phyloP scores from a whole-genome alignment of 1,284 basidiomycete genomes.

The Rhodotorula sp. region DNA sequence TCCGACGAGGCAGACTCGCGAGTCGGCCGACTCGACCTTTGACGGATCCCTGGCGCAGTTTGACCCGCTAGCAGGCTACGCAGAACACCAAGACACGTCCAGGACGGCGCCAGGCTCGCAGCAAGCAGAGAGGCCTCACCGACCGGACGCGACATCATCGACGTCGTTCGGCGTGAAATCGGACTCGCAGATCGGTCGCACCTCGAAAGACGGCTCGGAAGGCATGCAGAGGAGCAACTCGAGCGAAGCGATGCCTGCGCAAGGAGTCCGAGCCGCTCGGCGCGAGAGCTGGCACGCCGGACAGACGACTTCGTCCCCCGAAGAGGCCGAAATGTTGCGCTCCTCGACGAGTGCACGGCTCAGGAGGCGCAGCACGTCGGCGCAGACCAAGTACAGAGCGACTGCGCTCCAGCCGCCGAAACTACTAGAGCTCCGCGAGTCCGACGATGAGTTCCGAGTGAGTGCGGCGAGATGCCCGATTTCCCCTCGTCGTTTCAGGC shows the following conservation, averaged over 20 bases:
- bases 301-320: neutral
- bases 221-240: neutral
- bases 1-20: neutral
- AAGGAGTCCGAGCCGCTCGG: neutral
- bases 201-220: neutral
- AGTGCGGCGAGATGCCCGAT: neutral
- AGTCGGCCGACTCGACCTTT: neutral
- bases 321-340: neutral
- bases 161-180: neutral
- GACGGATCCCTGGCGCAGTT: neutral
- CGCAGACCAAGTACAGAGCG: neutral
- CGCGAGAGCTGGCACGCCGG: neutral
- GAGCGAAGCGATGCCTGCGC: neutral
- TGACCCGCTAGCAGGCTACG: conserved; percentile 26
- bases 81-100: neutral
- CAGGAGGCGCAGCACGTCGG: neutral
- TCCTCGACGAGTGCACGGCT: too few relatives aligned
- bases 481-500: neutral
- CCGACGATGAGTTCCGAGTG: conserved; percentile 33
- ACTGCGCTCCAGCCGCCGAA: conserved; percentile 21
- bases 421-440: conserved; percentile 16
- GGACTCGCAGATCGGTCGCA: neutral
- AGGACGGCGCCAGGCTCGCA: neutral
- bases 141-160: neutral
- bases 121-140: too few relatives aligned